These are phyloP conservation scores for Elaeagnus macrophylla DNA, from an alignment of 306 rosid genomes.

Conservation along the genomic window DNA sequence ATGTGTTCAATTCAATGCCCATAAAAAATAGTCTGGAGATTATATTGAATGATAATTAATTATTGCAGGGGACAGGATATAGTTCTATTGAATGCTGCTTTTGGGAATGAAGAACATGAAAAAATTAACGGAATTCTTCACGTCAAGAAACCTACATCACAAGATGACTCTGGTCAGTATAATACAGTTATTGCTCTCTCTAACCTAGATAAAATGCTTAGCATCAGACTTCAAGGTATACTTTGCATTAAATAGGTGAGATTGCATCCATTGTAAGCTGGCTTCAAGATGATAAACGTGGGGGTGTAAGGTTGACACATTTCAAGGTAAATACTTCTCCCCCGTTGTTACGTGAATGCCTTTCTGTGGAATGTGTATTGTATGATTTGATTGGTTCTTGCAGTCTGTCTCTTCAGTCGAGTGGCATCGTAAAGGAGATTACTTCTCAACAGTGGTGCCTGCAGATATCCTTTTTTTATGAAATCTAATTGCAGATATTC, in stretches of 20 bases:
- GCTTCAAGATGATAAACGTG: constrained; percentile 64
- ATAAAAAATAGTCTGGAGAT: constrained; percentile 8
- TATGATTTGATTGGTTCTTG: constrained; percentile 26
- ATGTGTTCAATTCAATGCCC: not conserved
- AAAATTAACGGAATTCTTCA: constrained; percentile 55
- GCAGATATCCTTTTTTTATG: constrained; percentile 70
- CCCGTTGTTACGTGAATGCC: not conserved
- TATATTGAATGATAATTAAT: constrained; percentile 4
- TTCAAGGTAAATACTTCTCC: constrained; percentile 54
- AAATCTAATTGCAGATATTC: not conserved
- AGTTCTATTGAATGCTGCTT: constrained; percentile 52
- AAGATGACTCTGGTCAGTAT: constrained; percentile 60
- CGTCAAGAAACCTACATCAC: constrained; percentile 32
- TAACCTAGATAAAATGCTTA: constrained; percentile 8
- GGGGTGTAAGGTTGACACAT: constrained; percentile 66
- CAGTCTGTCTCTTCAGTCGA: constrained; percentile 79
- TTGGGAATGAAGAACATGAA: constrained; percentile 74
- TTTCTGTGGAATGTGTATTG: constrained; percentile 8
- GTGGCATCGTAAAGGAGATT: constrained; percentile 97
- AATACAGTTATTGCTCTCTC: constrained; percentile 6
- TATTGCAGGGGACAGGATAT: constrained; percentile 68
- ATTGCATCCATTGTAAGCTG: constrained; percentile 49
- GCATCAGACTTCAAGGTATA: constrained; percentile 13
- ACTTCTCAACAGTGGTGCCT: constrained; percentile 83
- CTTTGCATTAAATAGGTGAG: constrained; percentile 20